Evolutionary conservation across 805 yeast species (phyloP).

Genomic region (Tetrapisispora fleetii): DNA sequence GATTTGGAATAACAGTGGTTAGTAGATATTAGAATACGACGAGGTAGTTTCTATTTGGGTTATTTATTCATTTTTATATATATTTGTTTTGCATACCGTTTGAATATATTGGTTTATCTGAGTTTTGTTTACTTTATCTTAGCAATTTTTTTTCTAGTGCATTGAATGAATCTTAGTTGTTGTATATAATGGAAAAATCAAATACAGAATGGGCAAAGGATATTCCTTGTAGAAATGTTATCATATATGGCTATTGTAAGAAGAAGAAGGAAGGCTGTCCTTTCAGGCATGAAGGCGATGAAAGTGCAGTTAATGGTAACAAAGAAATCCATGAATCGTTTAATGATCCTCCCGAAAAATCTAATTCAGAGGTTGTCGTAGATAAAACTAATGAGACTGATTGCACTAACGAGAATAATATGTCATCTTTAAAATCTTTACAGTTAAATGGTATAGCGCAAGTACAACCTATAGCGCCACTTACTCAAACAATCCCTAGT

Average conservation of each 20-base stretch:
- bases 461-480: neutral
- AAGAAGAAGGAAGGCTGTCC: slow-evolving; percentile 82
- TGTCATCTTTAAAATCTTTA: slow-evolving; percentile 1
- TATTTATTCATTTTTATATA: too few species aligned
- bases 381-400: slow-evolving; percentile 82
- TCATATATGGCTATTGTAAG: slow-evolving; percentile 81
- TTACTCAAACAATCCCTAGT: neutral
- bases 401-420: slow-evolving; percentile 54
- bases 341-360: slow-evolving; percentile 56
- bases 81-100: too few species aligned
- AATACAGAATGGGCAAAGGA: slow-evolving; percentile 49
- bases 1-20: too few species aligned
- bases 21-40: too few species aligned
- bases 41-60: too few species aligned
- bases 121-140: too few species aligned
- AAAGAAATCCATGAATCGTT: too few species aligned
- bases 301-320: neutral
- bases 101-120: too few species aligned
- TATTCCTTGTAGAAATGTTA: slow-evolving; percentile 73
- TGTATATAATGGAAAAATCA: slow-evolving; percentile 20
- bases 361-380: slow-evolving; percentile 73
- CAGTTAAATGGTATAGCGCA: neutral
- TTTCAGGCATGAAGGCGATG: slow-evolving; percentile 52
- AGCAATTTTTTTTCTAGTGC: neutral
- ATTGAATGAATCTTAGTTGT: neutral